Conservation (phyloP, 805 yeast species). For the Saccharomycopsis schoenii region DNA sequence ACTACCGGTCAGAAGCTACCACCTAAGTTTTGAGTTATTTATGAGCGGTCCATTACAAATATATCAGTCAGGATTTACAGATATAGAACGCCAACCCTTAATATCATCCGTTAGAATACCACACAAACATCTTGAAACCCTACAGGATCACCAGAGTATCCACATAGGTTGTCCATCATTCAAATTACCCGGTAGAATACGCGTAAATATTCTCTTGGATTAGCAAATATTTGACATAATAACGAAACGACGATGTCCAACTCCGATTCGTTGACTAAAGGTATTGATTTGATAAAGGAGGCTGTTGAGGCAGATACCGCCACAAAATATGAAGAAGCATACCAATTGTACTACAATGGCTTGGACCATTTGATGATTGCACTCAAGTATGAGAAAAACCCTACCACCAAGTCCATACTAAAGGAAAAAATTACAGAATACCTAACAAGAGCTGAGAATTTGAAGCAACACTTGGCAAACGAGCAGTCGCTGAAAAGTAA, state of each 20-base stretch:
- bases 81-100: too few relatives aligned
- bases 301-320: slow-evolving; percentile 94
- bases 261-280: slow-evolving; percentile 76
- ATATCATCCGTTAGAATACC: too few relatives aligned
- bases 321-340: slow-evolving; percentile 86
- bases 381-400: slow-evolving; percentile 86
- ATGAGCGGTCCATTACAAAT: too few relatives aligned
- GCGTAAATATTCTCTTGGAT: too few relatives aligned
- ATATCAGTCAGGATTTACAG: too few relatives aligned
- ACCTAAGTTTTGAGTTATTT: too few relatives aligned
- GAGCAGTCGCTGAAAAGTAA: slow-evolving; percentile 26
- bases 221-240: too few relatives aligned
- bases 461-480: slow-evolving; percentile 80
- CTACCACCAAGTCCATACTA: slow-evolving; percentile 78
- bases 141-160: too few relatives aligned
- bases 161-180: too few relatives aligned
- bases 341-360: slow-evolving; percentile 84
- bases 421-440: slow-evolving; percentile 87
- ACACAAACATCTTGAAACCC: too few relatives aligned
- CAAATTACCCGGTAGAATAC: too few relatives aligned
- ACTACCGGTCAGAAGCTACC: too few relatives aligned
- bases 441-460: slow-evolving; percentile 83
- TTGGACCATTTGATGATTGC: slow-evolving; percentile 94
- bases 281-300: slow-evolving; percentile 87
- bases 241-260: slow-evolving; percentile 26